Evolutionary conservation across 148 eudicot genomes (phyloP).

Genomic region (Rhododendron griersonianum): DNA sequence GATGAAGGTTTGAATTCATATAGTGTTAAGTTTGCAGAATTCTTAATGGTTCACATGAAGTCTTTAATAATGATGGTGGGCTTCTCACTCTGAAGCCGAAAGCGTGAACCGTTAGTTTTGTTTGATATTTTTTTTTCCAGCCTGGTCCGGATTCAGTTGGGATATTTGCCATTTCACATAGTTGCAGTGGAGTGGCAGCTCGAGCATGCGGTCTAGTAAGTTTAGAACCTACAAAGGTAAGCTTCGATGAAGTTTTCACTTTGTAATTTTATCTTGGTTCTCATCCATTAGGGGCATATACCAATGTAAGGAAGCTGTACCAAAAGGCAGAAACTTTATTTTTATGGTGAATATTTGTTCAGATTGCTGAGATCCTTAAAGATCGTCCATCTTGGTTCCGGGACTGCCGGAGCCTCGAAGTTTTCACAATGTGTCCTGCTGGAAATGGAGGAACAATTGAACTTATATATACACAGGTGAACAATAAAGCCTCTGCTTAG

Average conservation of each 20-base stretch:
- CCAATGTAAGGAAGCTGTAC: not conserved
- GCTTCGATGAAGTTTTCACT: not conserved
- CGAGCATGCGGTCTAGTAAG: constrained; percentile 96
- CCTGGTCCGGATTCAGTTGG: constrained; percentile 99
- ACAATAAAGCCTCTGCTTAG: not conserved
- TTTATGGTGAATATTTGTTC: constrained; percentile 7
- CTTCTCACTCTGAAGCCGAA: not conserved
- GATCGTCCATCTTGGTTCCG: constrained; percentile 98
- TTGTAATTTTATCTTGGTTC: not conserved
- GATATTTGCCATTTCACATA: constrained; percentile 91
- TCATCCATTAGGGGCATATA: not conserved
- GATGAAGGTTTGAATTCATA: constrained; percentile 69
- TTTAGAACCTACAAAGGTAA: constrained; percentile 92
- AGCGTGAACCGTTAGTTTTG: constrained; percentile 7
- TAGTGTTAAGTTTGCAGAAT: not conserved
- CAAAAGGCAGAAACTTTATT: not conserved
- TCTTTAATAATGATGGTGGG: not conserved
- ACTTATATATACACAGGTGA: constrained; percentile 80
- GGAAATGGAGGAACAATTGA: constrained; percentile 96
- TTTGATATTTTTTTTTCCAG: constrained; percentile 28
- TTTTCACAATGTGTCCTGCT: constrained; percentile 78
- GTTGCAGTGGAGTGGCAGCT: constrained; percentile 92
- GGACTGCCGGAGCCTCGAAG: constrained; percentile 93
- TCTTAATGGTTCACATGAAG: not conserved
- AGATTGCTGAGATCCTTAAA: constrained; percentile 96